Conservation (phyloP, 768 basidiomycete genomes). For the Rhizopogon vesiculosus region DNA sequence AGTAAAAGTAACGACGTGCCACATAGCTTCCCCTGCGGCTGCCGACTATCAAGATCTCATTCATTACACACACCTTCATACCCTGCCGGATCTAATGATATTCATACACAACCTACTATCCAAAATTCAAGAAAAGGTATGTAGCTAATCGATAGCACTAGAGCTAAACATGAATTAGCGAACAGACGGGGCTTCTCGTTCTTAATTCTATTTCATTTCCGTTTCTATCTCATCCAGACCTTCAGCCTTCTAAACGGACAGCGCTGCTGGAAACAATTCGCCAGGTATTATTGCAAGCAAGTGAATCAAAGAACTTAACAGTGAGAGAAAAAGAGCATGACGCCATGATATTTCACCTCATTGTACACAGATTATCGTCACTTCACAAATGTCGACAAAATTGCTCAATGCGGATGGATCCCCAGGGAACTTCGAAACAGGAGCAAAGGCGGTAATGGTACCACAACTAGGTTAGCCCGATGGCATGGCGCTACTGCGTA, state of each 20-base stretch:
- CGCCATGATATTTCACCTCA: constrained; percentile 4
- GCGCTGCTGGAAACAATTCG: constrained; percentile 48
- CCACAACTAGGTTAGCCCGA: constrained; percentile 52
- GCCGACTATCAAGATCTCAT: constrained; percentile 14
- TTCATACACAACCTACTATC: constrained; percentile 52
- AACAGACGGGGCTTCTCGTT: constrained; percentile 55
- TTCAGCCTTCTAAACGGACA: constrained; percentile 34
- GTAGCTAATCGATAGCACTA: constrained; percentile 8
- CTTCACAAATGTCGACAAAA: constrained; percentile 69
- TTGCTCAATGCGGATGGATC: constrained; percentile 60
- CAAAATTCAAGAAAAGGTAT: constrained; percentile 47
- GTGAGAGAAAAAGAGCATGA: constrained; percentile 30
- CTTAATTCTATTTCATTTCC: constrained; percentile 65
- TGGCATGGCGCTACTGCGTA: neutral
- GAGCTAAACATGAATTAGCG: neutral
- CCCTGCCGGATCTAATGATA: constrained; percentile 49
- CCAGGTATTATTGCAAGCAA: constrained; percentile 45
- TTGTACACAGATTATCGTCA: constrained; percentile 43
- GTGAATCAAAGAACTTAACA: constrained; percentile 42
- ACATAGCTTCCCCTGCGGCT: constrained; percentile 43
- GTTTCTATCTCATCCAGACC: constrained; percentile 46
- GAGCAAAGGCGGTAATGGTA: constrained; percentile 57
- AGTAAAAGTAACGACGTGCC: neutral
- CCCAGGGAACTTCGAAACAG: constrained; percentile 60
- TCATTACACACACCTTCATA: constrained; percentile 31